Evolutionary conservation across 257 asterid species (phyloP), one percentile per base, ranked within the genome.

Genomic region (Echium plantagineum): DNA sequence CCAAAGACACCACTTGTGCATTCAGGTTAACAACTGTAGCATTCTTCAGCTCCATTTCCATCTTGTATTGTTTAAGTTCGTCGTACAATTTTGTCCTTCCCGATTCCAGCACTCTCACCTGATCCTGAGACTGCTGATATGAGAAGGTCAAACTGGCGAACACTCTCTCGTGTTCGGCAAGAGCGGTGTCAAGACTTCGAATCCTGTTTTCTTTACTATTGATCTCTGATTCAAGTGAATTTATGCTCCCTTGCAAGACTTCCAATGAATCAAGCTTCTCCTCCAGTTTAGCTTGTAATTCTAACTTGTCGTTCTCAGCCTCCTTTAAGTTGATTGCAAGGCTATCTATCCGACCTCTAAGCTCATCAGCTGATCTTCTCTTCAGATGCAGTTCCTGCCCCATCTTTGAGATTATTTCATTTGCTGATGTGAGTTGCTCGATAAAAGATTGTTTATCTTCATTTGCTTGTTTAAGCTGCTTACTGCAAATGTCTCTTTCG

Each of bases 241-340:
- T 66, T 5, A 80, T 69, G 76, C 75, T 88, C 57, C 79, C 86
- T 70, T 81, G 81, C 77, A 85, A 68, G 65, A 65, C 75, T 55
- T 55, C 70, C 55, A 78, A 46, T 46, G 70, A 73, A 60, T 79
- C 77, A 38, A 76, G 58, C 80, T 85, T 87, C 71, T 81, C 81
- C 62, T 74, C 72, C 65, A 86, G 76, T 63, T 77, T 80, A 55
- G 77, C 83, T 58, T 81, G 78, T 15, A 83, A 64, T 74, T 81
- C 78, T 3, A 59, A 68, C 60, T 78, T 78, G 72, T 83, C 89
- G 38, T 75, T 71, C 67, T 48, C 66, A 59, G 73, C 71, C 62
- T 63, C 70, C 26, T 18, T 47, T 47, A 85, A 72, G 70, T 74
- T 48, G 53, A 13, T 65, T 66, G 78, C 83, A 58, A 87, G 87